Conservation (phyloP, 208 protist genomes). For the Blastocrithidia nonstop region DNA sequence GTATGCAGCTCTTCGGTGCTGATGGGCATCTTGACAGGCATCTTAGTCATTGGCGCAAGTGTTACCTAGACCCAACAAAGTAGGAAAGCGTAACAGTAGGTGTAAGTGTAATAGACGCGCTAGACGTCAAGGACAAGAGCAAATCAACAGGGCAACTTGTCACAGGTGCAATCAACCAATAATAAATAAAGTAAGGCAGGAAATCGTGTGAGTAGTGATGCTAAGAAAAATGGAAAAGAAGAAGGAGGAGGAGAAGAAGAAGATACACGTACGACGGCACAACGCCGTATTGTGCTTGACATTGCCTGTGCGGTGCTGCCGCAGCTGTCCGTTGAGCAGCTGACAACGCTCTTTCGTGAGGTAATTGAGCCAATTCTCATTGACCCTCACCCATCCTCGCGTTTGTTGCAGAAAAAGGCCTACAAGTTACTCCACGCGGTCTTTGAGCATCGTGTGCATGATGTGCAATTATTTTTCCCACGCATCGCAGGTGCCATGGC, state of each 20-base stretch:
- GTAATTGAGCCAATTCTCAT: conserved; percentile 75
- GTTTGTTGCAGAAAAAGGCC: conserved; percentile 78
- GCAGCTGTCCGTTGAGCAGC: conserved; percentile 46
- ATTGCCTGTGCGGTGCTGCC: conserved; percentile 64
- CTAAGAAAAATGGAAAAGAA: not conserved
- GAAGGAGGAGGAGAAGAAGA: conserved; percentile 5
- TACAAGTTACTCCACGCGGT: conserved; percentile 80
- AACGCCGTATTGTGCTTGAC: conserved; percentile 73
- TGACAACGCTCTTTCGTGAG: conserved; percentile 39
- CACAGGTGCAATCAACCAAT: too few species aligned
- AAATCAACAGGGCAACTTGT: too few species aligned
- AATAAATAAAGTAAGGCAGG: too few species aligned
- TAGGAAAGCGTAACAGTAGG: too few species aligned
- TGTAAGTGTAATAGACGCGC: too few species aligned
- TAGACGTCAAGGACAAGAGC: too few species aligned
- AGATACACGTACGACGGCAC: conserved; percentile 24
- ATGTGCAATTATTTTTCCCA: conserved; percentile 54
- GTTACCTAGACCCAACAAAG: conserved; percentile 21
- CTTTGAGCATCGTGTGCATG: conserved; percentile 69
- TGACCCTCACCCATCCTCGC: conserved; percentile 49
- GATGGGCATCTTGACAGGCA: conserved; percentile 62
- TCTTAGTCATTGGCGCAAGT: conserved; percentile 54
- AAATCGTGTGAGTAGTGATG: conserved; percentile 4
- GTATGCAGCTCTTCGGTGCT: conserved; percentile 71
- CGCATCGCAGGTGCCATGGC: conserved; percentile 52